phyloP scores from a whole-genome alignment of 208 protist species.

The Herpetomonas tarakana region DNA sequence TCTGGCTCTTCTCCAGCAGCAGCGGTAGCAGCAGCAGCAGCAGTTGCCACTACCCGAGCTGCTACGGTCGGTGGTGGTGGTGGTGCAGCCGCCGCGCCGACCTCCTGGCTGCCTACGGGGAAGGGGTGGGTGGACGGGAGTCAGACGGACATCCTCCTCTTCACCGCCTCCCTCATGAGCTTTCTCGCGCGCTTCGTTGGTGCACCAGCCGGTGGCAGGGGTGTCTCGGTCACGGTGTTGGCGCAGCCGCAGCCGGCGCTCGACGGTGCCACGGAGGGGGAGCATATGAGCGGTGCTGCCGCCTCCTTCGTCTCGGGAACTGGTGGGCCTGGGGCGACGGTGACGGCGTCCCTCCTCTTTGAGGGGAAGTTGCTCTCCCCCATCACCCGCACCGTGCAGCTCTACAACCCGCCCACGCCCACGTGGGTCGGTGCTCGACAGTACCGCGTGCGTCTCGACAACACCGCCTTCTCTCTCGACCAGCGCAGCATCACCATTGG shows the following conservation, averaged over 20 bases:
- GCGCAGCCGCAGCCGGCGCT: background rate
- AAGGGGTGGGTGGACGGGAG: constrained; percentile 53
- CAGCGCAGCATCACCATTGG: constrained; percentile 61
- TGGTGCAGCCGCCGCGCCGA: too few relatives aligned
- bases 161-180: constrained; percentile 73
- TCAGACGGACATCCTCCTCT: constrained; percentile 65
- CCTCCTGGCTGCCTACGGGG: constrained; percentile 17
- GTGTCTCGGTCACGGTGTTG: background rate
- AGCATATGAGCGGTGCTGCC: background rate
- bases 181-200: constrained; percentile 72
- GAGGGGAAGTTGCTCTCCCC: constrained; percentile 73
- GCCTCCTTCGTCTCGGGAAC: background rate
- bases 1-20: too few relatives aligned
- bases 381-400: constrained; percentile 70
- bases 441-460: constrained; percentile 81
- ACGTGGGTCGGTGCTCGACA: constrained; percentile 29
- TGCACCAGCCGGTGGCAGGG: background rate
- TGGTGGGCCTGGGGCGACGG: too few relatives aligned
- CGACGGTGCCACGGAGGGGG: background rate
- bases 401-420: constrained; percentile 61
- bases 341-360: constrained; percentile 56
- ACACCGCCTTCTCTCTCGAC: constrained; percentile 46
- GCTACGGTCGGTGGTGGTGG: too few relatives aligned
- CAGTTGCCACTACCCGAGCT: too few relatives aligned
- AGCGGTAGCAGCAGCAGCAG: too few relatives aligned